phyloP scores from a whole-genome alignment of 108 stramenopile genomes.

The Poteriospumella lacustris region DNA sequence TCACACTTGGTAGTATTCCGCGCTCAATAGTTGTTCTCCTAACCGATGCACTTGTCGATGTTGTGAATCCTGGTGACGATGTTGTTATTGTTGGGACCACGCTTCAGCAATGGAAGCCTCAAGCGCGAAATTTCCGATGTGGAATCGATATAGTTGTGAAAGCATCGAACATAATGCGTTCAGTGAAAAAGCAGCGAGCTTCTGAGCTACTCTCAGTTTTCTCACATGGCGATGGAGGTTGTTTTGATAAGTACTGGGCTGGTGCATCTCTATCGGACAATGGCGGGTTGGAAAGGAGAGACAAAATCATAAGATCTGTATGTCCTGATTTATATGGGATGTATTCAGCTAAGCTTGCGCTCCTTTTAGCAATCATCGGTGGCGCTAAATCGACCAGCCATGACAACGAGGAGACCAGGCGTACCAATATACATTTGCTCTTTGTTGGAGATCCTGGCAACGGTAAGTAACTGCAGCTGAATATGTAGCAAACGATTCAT shows the following conservation, averaged over 20 bases:
- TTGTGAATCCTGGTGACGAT: slow-evolving; percentile 92
- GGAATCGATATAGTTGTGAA: slow-evolving; percentile 75
- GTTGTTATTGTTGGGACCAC: slow-evolving; percentile 83
- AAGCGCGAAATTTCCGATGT: slow-evolving; percentile 57
- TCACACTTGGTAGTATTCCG: slow-evolving; percentile 77
- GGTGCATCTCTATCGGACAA: neutral
- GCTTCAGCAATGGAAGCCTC: slow-evolving; percentile 74
- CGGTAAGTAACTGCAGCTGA: slow-evolving; percentile 38
- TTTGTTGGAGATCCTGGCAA: slow-evolving; percentile 79
- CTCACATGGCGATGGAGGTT: slow-evolving; percentile 21
- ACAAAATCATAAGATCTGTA: slow-evolving; percentile 78
- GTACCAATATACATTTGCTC: slow-evolving; percentile 73
- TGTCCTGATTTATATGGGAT: slow-evolving; percentile 94
- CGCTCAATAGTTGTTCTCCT: slow-evolving; percentile 72
- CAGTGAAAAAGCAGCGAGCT: neutral
- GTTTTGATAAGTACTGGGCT: neutral
- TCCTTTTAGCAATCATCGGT: slow-evolving; percentile 85
- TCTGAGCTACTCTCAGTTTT: neutral
- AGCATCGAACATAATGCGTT: slow-evolving; percentile 71
- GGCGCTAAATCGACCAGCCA: slow-evolving; percentile 56
- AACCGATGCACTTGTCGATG: slow-evolving; percentile 86
- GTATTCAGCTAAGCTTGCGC: slow-evolving; percentile 80
- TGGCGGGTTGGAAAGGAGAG: slow-evolving; percentile 54
- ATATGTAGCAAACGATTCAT: neutral
- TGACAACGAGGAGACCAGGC: neutral